phyloP scores from a whole-genome alignment of 306 rosid genomes.

The Prunus armeniaca region DNA sequence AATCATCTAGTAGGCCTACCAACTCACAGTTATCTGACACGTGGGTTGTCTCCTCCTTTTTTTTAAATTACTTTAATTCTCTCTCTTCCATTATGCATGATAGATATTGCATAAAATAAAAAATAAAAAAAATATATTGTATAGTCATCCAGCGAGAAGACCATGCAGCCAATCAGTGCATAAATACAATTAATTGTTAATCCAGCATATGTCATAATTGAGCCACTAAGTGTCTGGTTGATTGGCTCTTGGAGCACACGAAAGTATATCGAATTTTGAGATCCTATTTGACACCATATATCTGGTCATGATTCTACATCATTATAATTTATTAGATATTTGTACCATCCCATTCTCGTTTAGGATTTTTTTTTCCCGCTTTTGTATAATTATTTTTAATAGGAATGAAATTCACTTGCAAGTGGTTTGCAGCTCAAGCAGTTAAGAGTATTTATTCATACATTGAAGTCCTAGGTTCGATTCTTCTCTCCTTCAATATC shows the following conservation, averaged over 20 bases:
- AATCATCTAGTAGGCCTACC: neutral
- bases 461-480: rapidly evolving
- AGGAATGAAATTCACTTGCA: too few species aligned
- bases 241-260: slow-evolving; percentile 25
- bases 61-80: neutral
- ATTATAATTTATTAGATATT: too few species aligned
- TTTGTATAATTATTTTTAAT: too few species aligned
- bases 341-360: too few species aligned
- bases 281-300: neutral
- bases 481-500: too few species aligned
- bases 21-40: neutral
- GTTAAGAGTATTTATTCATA: rapidly evolving
- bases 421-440: rapidly evolving
- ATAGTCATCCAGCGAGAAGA: neutral
- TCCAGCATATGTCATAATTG: neutral
- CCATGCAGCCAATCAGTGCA: too few species aligned
- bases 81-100: neutral
- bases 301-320: neutral
- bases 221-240: neutral
- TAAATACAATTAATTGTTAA: too few species aligned
- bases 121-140: neutral
- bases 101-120: neutral
- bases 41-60: neutral
- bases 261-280: slow-evolving; percentile 9
- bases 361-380: too few species aligned